Percentiles rank a stretch among this genome's conserved stretches.
phyloP scores from a whole-genome alignment of 768 basidiomycete species.

The Serendipita sp. region DNA sequence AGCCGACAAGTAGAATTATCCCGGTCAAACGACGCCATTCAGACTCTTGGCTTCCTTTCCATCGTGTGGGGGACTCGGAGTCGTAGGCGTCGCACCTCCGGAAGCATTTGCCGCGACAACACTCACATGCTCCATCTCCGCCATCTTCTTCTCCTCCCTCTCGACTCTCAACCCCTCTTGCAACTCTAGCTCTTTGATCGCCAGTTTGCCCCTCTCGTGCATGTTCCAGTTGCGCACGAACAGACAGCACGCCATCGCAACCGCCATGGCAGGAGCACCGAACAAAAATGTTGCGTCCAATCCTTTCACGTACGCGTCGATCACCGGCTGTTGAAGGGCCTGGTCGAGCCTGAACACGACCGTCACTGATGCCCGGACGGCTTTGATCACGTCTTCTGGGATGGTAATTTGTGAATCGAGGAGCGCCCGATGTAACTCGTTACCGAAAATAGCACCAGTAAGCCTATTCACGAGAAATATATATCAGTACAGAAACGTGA shows the following conservation, averaged over 20 bases:
- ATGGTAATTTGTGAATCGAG: not conserved
- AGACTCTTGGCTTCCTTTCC: not conserved
- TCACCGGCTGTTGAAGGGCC: not conserved
- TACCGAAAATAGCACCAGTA: not conserved
- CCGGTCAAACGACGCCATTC: too few relatives aligned
- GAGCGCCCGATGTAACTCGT: not conserved
- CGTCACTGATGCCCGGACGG: not conserved
- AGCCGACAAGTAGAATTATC: too few relatives aligned
- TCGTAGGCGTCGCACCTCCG: too few relatives aligned
- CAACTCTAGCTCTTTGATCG: not conserved
- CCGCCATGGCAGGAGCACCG: not conserved
- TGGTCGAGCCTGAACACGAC: not conserved
- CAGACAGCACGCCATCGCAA: not conserved
- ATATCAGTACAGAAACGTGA: not conserved
- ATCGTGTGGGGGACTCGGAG: not conserved
- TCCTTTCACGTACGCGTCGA: not conserved
- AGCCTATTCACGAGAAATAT: not conserved
- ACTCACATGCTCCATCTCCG: too few relatives aligned
- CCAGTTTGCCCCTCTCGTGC: not conserved
- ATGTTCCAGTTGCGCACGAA: slow-evolving; percentile 1
- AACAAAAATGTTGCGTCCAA: not conserved
- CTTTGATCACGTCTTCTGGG: not conserved
- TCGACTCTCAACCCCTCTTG: not conserved
- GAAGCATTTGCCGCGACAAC: too few relatives aligned
- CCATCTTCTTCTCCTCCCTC: too few relatives aligned